These are phyloP conservation scores for Alloteropsis angusta DNA, from an alignment of 202 grass and related monocot genomes.

Conservation along the genomic window DNA sequence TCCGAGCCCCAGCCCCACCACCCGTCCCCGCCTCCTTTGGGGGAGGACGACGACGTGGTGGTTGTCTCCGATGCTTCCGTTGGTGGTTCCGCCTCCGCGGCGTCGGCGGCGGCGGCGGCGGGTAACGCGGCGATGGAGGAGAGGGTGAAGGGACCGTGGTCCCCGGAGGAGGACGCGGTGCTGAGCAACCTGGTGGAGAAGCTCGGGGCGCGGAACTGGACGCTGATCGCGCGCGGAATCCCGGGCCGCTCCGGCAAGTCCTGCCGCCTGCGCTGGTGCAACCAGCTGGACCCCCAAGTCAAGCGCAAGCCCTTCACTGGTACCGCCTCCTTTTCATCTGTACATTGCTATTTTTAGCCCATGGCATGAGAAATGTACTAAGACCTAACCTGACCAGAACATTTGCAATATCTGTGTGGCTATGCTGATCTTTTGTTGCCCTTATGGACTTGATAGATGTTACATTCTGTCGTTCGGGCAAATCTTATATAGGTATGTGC, in stretches of 20 bases:
- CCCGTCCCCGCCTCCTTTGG: conserved; percentile 24
- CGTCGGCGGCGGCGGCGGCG: neutral
- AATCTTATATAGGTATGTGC: neutral
- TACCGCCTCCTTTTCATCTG: conserved; percentile 18
- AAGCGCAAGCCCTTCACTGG: conserved; percentile 94
- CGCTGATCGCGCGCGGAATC: conserved; percentile 67
- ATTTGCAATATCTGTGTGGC: neutral
- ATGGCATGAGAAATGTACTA: neutral
- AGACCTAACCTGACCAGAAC: neutral
- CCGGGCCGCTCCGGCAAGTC: conserved; percentile 85
- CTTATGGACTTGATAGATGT: conserved; percentile 1
- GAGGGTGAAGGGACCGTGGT: conserved; percentile 81
- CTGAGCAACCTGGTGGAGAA: conserved; percentile 54
- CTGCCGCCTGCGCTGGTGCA: conserved; percentile 94
- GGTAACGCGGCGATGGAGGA: conserved; percentile 29
- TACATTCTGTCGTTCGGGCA: neutral
- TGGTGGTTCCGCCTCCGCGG: neutral
- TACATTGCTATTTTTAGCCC: neutral
- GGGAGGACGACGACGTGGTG: conserved; percentile 35
- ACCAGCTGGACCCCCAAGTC: conserved; percentile 93
- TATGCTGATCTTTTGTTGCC: neutral
- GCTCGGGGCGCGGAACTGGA: conserved; percentile 88
- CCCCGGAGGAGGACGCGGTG: conserved; percentile 68
- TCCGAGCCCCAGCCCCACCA: conserved; percentile 11
- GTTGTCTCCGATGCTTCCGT: neutral